Evolutionary conservation across 495 filamentous ascomycete genomes (phyloP), one percentile per base, ranked within the genome.

Genomic region (Lasiosphaeriaceae sp.): DNA sequence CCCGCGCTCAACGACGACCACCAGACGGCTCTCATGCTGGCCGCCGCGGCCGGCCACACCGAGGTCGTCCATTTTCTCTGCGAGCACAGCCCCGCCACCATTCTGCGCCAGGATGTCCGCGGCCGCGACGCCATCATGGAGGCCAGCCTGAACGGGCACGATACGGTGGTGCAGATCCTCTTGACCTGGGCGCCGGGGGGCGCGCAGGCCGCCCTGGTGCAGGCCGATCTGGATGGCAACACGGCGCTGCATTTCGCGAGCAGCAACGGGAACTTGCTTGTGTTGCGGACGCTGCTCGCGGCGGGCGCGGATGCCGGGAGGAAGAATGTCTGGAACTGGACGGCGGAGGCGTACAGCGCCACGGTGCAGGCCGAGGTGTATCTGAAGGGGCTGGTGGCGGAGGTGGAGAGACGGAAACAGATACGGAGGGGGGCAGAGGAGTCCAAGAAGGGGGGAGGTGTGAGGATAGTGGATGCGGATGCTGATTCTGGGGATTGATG

Each of bases 361-460:
- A 90, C 86, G 2, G 83, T 87, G 20, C 83, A 87, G 61, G 88
- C 86, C 17, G 89, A 92, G 71, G 84, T 86, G 19, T 91, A 90
- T 60, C 84, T 90, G 43, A 81, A 82, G 73, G 78, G 78, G 31
- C 68, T 92, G 51, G 80, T 90, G 0, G 73, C 70, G 0, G 87
- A 87, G 64, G 72, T 77, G 11, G 74, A 77, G 61, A 73, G 71
- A 57, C 64, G 74, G 61, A 73, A 67, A 48, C 53, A 61, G 37
- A 57, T 52, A 3, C 62, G 59, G 31, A 63, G 53, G 26, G 60
- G 71, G 47, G 56, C 58, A 6, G 68, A 69, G 37, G 65, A 66
- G 54, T 62, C 52, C 24, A 70, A 65, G 41, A 74, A 71, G 37
- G 67, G 69, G 20, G 58, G 69, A 22, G 54, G 52, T 21, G 61